These are phyloP conservation scores for Saprolegnia parasitica DNA, from an alignment of 352 stramenopile species.

Conservation along the genomic window DNA sequence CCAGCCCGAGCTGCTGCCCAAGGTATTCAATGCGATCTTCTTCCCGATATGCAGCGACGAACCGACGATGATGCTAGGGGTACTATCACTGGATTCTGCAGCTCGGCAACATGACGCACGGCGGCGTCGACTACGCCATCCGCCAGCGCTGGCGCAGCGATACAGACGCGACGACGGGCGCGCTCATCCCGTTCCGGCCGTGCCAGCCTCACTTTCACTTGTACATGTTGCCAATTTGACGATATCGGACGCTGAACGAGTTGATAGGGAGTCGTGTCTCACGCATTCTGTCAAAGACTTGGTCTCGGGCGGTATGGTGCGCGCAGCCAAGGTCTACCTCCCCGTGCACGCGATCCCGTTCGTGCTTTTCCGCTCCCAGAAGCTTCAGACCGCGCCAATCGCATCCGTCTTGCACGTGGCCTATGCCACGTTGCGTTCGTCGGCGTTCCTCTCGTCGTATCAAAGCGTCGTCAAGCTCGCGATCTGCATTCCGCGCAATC, in stretches of 20 bases:
- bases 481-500: slow-evolving; percentile 67
- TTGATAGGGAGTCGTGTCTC: slow-evolving; percentile 76
- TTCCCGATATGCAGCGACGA: neutral
- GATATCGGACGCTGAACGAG: too few species aligned
- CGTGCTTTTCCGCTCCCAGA: slow-evolving; percentile 66
- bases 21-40: slow-evolving; percentile 37
- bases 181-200: slow-evolving; percentile 48
- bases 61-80: slow-evolving; percentile 35
- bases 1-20: slow-evolving; percentile 58
- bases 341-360: slow-evolving; percentile 74
- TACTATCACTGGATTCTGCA: slow-evolving; percentile 84
- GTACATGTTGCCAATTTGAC: too few species aligned
- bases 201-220: slow-evolving; percentile 85
- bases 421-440: slow-evolving; percentile 69
- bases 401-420: slow-evolving; percentile 46
- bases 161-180: slow-evolving; percentile 36
- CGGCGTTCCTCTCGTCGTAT: slow-evolving; percentile 76
- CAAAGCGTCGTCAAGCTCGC: slow-evolving; percentile 73
- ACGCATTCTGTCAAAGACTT: slow-evolving; percentile 74
- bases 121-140: slow-evolving; percentile 66
- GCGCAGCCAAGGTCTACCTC: slow-evolving; percentile 74
- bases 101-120: slow-evolving; percentile 62
- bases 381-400: slow-evolving; percentile 48
- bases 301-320: slow-evolving; percentile 49
- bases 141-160: slow-evolving; percentile 53